Evolutionary conservation across 768 basidiomycete species (phyloP), one percentile per base, ranked within the genome.

Genomic region (Rhodotorula diobovata): DNA sequence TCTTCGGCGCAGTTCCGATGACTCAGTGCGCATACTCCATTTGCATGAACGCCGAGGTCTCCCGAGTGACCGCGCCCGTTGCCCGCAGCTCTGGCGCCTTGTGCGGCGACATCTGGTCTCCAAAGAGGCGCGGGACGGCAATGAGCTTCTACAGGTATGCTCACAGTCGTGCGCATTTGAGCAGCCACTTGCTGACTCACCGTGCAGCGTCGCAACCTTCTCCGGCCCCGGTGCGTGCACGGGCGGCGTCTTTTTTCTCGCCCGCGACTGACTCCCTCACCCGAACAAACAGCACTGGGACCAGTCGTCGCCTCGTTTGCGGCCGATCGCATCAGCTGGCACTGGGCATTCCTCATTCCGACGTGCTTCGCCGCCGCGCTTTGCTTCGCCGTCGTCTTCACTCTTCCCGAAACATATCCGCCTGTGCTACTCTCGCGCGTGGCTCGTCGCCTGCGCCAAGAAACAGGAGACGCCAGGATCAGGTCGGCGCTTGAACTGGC

Each of bases 391-490:
- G 87, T 85, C 11, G 83, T 90, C 32, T 86, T 88, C 11, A 76
- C 88, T 41, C 80, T 90, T 18, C 81, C 81, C 43, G 90, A 91
- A 79, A 90, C 90, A 0, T 91, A 90, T 76, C 86, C 83, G 0
- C 90, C 89, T 4, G 81, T 89, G 46, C 83, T 90, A 41, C 85
- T 86, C 21, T 72, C 82, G 35, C 83, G 84, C n/a, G 81, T 81
- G 21, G 83, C 82, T 1, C 56, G 56, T 7, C 30, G n/a, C 25
- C 45, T 66, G 15, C 53, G 65, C 10, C 16, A 18, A 9, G 64
- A 64, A 28, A 55, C 53, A 2, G 73, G 68, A n/a, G 65, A 70
- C 56, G 51, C 56, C 0, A 57, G 68, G 18, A 55, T 74, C 15
- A 16, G 39, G 2, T 67, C 68, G 30, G 25, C 58, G 4, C 58